Base-by-base conservation (phyloP, 805 yeast genomes). In the Saccharomycopsis vini region DNA sequence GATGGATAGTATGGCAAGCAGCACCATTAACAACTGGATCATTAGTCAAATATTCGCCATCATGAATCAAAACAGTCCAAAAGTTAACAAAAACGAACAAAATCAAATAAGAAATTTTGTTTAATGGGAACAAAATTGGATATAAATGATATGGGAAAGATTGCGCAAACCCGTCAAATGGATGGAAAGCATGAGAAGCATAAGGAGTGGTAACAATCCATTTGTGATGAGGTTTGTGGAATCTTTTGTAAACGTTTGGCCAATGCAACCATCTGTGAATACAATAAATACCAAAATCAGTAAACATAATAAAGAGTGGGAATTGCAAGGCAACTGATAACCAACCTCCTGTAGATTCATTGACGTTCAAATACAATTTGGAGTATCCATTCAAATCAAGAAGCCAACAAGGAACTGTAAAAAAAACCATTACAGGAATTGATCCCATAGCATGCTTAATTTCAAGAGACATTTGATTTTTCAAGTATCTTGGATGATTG, bases 61-160 rank as follows among this genome's bases (percentile, higher is more conserved):
- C 98, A 64, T 92, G 98, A 59, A 92, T 92, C 92, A 90, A 83
- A 35, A 92, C 95, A 12, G 98, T 86, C 98, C 98, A 92, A 62
- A 90, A 81, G 66, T 92, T 90, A 52, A 92, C 96, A 64, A 88
- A 81, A 0, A 90, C 79, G 69, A 92, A 92, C 52, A 92, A 68
- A 15, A 77, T 54, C 58, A 92, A 71, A 62, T 90, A 92, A 19
- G 85, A 76, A 21, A 85, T 67, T 66, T 89, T 92, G 67, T 92
- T 89, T 54, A 92, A 72, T 36, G 97, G 97, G 78, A 92, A 85
- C 24, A 92, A 47, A 62, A 92, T 76, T 48, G 97, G 97, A 67
- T 74, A 92, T 47, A 88, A 54, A 62, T 92, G 98, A 68, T 92
- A 92, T 12, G 98, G 96, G 52, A 92, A 60, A 30, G 95, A 82